These are phyloP conservation scores for Phytophthora quininea DNA, from an alignment of 352 stramenopile species.

Conservation along the genomic window DNA sequence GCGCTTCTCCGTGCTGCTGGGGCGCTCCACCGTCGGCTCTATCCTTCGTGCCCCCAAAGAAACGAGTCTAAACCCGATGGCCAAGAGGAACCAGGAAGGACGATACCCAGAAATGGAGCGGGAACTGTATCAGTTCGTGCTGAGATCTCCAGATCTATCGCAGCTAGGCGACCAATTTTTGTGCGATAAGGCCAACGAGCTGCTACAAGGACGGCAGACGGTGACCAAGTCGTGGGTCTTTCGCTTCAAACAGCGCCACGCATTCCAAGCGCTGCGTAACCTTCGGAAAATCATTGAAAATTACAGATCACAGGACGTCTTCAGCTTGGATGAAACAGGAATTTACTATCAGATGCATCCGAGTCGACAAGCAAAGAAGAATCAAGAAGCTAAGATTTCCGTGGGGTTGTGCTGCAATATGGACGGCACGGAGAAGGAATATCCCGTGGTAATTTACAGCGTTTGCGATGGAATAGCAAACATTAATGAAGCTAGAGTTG, in stretches of 20 bases:
- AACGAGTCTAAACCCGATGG: slow-evolving; percentile 14
- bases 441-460: slow-evolving; percentile 25
- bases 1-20: slow-evolving; percentile 15
- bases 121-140: slow-evolving; percentile 20
- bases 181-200: slow-evolving; percentile 23
- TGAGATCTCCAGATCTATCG: slow-evolving; percentile 11
- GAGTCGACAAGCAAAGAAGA: slow-evolving; percentile 5
- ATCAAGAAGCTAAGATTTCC: slow-evolving; percentile 14
- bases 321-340: slow-evolving; percentile 25
- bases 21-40: slow-evolving; percentile 17
- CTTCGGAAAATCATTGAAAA: slow-evolving; percentile 20
- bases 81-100: slow-evolving; percentile 19
- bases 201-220: slow-evolving; percentile 12
- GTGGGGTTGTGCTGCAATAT: slow-evolving; percentile 30
- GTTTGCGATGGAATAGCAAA: slow-evolving; percentile 1
- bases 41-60: slow-evolving; percentile 14
- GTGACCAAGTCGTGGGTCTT: slow-evolving; percentile 31
- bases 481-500: slow-evolving; percentile 10
- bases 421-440: slow-evolving; percentile 25
- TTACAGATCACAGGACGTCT: slow-evolving; percentile 19
- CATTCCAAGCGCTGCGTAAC: slow-evolving; percentile 16
- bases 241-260: slow-evolving; percentile 25
- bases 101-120: slow-evolving; percentile 23
- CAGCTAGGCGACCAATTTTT: slow-evolving; percentile 17
- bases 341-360: slow-evolving; percentile 28